Percentiles rank a stretch among this genome's conserved stretches.
Evolutionary conservation across 1,139 yeast genomes (phyloP).

Genomic region (Kluyveromyces marxianus): DNA sequence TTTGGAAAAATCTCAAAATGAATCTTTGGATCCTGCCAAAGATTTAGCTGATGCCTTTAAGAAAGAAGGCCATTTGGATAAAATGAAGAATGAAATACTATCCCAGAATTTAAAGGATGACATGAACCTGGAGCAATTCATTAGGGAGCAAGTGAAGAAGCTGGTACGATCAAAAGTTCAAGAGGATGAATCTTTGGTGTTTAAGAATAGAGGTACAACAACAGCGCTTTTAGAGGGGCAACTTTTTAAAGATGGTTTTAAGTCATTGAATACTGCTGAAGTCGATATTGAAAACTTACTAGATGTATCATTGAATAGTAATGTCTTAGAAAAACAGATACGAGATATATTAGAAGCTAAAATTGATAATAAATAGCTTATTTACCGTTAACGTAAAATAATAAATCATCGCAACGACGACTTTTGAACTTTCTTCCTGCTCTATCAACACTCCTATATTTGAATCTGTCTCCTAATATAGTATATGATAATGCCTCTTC

Average conservation of each 20-base stretch:
- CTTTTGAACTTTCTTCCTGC: constrained; percentile 81
- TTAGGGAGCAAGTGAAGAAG: constrained; percentile 16
- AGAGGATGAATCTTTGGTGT: constrained; percentile 25
- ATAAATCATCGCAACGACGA: constrained; percentile 59
- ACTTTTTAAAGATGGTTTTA: constrained; percentile 23
- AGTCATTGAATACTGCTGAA: constrained; percentile 15
- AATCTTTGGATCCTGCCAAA: constrained; percentile 19
- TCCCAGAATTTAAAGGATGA: constrained; percentile 7
- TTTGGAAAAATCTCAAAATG: neutral
- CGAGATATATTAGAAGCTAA: constrained; percentile 5
- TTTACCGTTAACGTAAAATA: constrained; percentile 17
- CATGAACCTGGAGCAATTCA: constrained; percentile 14
- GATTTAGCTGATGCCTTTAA: constrained; percentile 26
- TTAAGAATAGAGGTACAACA: constrained; percentile 29
- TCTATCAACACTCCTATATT: constrained; percentile 71
- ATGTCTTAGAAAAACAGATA: constrained; percentile 15
- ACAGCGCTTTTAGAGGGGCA: constrained; percentile 29
- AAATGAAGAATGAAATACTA: constrained; percentile 21
- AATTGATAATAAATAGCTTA: neutral
- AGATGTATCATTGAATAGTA: constrained; percentile 15
- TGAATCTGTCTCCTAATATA: constrained; percentile 73
- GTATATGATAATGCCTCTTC: constrained; percentile 45
- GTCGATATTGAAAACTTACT: constrained; percentile 15
- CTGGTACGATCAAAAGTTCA: constrained; percentile 22
- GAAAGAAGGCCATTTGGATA: constrained; percentile 27